phyloP scores from a whole-genome alignment of 2,329 filamentous ascomycete species.

The Pestalotiopsis sp. region DNA sequence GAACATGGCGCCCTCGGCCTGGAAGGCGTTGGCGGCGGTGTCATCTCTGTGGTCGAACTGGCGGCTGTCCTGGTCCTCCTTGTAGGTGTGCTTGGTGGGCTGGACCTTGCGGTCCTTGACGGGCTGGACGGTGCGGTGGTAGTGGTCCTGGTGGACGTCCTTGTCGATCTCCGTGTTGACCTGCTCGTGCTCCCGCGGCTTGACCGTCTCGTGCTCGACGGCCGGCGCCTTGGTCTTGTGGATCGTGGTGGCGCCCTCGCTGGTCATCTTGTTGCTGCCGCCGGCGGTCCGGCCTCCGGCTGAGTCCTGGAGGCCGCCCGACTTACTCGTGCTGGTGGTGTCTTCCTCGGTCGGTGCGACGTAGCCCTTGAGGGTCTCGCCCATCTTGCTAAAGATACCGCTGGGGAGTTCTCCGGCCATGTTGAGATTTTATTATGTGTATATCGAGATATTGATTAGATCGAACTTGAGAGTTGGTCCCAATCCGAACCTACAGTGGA shows the following conservation, averaged over 20 bases:
- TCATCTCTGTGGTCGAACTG: slow-evolving; percentile 6
- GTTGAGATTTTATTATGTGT: background rate
- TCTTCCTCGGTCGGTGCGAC: background rate
- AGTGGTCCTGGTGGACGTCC: slow-evolving; percentile 11
- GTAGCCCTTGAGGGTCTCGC: background rate
- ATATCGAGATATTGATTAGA: background rate
- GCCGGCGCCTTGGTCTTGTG: slow-evolving; percentile 4
- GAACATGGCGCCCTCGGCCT: background rate
- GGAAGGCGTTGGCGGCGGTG: background rate
- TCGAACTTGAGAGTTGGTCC: too few species aligned
- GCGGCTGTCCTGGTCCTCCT: background rate
- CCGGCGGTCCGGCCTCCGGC: background rate
- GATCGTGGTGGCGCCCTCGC: background rate
- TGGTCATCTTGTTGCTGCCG: background rate
- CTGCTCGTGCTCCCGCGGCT: slow-evolving; percentile 6
- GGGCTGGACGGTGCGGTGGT: slow-evolving; percentile 2
- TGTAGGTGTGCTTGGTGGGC: slow-evolving; percentile 2
- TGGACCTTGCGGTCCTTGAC: slow-evolving; percentile 9
- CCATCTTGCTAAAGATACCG: background rate
- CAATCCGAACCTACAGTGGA: background rate
- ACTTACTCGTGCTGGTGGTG: background rate
- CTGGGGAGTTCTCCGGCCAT: background rate
- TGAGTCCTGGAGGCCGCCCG: background rate
- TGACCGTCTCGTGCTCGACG: slow-evolving; percentile 7
- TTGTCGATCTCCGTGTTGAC: slow-evolving; percentile 8